Conservation (phyloP, 768 basidiomycete genomes). For the Kwoniella sp. region DNA sequence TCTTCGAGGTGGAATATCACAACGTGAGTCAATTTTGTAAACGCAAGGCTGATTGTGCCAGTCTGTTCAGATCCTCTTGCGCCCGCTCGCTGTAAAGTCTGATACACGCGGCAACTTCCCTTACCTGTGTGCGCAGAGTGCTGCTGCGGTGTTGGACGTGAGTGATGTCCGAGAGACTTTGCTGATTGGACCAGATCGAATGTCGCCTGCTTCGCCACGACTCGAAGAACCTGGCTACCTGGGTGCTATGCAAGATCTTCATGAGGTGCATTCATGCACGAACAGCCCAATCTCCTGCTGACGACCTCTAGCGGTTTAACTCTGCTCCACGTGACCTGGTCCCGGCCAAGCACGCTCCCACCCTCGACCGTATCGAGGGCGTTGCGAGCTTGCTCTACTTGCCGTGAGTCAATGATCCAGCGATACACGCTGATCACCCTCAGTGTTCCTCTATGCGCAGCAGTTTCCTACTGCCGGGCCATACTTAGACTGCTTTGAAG, state of each 20-base stretch:
- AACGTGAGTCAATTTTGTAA: slow-evolving; percentile 1
- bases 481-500: slow-evolving; percentile 1
- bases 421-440: background rate
- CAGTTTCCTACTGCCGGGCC: background rate
- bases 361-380: background rate
- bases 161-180: background rate
- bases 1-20: slow-evolving; percentile 3
- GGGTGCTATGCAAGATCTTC: slow-evolving; percentile 3
- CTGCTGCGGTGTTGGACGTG: background rate
- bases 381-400: background rate
- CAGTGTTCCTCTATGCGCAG: slow-evolving; percentile 2
- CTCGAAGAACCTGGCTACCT: slow-evolving; percentile 1
- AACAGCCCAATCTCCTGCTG: background rate
- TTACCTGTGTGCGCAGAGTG: background rate
- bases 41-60: background rate
- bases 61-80: background rate
- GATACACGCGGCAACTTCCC: background rate
- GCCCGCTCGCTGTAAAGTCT: background rate
- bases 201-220: background rate
- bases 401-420: background rate
- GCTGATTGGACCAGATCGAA: background rate
- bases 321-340: slow-evolving; percentile 1
- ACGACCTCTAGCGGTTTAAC: background rate
- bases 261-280: background rate
- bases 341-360: background rate